Evolutionary conservation across 1,284 basidiomycete genomes (phyloP).

Genomic region (Inonotus obliquus): DNA sequence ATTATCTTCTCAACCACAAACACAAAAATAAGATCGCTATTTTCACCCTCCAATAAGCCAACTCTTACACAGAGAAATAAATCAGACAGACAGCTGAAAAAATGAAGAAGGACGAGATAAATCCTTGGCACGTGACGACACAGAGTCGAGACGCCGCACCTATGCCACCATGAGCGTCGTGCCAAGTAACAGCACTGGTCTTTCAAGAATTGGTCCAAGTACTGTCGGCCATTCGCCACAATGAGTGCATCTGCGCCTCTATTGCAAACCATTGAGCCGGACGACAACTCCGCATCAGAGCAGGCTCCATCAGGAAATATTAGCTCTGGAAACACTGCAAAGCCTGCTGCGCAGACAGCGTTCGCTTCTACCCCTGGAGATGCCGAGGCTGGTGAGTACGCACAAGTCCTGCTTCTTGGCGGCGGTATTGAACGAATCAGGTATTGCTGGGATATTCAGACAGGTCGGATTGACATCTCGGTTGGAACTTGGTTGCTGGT

Average conservation of each 20-base stretch:
- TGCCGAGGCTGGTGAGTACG: constrained; percentile 61
- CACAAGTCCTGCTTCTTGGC: neutral
- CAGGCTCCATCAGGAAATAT: constrained; percentile 9
- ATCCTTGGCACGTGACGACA: neutral
- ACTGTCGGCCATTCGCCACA: neutral
- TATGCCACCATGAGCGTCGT: too few relatives aligned
- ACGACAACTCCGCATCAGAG: constrained; percentile 8
- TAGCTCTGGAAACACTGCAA: constrained; percentile 4
- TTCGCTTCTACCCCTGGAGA: constrained; percentile 55
- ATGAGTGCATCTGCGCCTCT: constrained; percentile 18
- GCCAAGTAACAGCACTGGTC: neutral
- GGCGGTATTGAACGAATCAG: constrained; percentile 31
- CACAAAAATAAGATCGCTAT: neutral
- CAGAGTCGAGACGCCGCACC: too few relatives aligned
- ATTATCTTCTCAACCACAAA: neutral
- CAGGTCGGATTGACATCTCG: constrained; percentile 43
- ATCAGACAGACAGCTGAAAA: neutral
- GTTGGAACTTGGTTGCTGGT: neutral
- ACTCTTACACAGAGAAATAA: neutral
- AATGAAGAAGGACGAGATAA: neutral
- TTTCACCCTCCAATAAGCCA: too few relatives aligned
- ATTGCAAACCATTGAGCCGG: constrained; percentile 16
- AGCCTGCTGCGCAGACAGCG: constrained; percentile 41
- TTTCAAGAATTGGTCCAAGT: neutral
- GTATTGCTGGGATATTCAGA: constrained; percentile 68